Percentiles rank a stretch among this genome's conserved stretches.
phyloP scores from a whole-genome alignment of 768 basidiomycete species.

The Termitomyces sp. region DNA sequence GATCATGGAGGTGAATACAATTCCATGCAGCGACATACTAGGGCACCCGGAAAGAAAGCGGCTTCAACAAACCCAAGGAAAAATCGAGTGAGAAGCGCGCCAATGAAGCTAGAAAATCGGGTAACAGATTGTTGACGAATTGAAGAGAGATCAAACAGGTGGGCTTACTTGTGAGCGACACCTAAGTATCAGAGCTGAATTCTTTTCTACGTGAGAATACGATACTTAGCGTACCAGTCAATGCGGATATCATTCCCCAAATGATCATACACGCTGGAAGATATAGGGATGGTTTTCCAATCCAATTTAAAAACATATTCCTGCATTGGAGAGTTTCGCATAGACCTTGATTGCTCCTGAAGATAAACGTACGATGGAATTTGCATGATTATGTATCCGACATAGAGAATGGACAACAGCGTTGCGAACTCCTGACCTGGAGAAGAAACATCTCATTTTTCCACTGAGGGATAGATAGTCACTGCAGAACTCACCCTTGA shows the following conservation, averaged over 20 bases:
- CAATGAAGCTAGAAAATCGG: constrained; percentile 43
- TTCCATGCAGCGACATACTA: constrained; percentile 25
- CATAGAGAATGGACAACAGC: constrained; percentile 56
- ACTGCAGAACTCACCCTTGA: constrained; percentile 32
- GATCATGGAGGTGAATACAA: constrained; percentile 3
- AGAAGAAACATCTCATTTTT: background rate
- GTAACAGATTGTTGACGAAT: background rate
- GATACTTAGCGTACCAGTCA: constrained; percentile 35
- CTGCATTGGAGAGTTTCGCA: constrained; percentile 24
- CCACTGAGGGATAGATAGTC: no score
- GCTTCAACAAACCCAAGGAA: constrained; percentile 70
- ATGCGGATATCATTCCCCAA: constrained; percentile 55
- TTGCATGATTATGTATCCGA: constrained; percentile 71
- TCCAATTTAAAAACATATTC: constrained; percentile 63
- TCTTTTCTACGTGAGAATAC: background rate
- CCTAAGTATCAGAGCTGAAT: constrained; percentile 4
- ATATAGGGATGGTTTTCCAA: constrained; percentile 61
- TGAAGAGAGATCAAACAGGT: background rate
- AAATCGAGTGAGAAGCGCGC: constrained; percentile 71
- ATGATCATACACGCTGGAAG: constrained; percentile 57
- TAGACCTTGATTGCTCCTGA: background rate
- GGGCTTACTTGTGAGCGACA: constrained; percentile 15
- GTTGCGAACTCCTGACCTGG: constrained; percentile 49
- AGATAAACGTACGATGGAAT: constrained; percentile 52
- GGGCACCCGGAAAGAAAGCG: constrained; percentile 68